Evolutionary conservation across 495 filamentous ascomycete genomes (phyloP).

Genomic region (Penicillium tannophilum): DNA sequence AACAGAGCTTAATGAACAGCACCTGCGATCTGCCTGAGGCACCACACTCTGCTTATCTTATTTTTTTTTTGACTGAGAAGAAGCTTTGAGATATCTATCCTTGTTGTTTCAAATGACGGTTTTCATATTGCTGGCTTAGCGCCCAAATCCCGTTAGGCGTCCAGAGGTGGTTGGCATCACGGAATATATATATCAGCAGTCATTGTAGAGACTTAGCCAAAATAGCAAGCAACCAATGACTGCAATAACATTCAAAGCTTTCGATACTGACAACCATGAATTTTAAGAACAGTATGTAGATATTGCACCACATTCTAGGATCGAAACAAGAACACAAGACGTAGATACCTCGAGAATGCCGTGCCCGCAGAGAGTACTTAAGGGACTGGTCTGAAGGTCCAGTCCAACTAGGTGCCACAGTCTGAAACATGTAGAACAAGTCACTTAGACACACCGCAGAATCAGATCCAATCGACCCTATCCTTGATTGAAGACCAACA

Average conservation of each 20-base stretch:
- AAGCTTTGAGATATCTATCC: not conserved
- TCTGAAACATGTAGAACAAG: not conserved
- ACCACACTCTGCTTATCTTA: not conserved
- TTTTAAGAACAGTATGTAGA: too few species aligned
- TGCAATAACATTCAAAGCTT: too few species aligned
- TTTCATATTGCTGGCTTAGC: not conserved
- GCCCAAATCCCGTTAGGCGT: not conserved
- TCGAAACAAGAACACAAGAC: too few species aligned
- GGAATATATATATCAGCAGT: not conserved
- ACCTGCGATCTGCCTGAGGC: not conserved
- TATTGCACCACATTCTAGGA: too few species aligned
- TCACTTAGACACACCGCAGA: not conserved
- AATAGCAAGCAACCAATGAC: too few species aligned
- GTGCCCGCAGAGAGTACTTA: too few species aligned
- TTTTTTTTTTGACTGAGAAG: not conserved
- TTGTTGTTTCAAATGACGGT: too few species aligned
- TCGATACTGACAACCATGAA: too few species aligned
- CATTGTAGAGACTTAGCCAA: too few species aligned
- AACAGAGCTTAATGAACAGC: conserved; percentile 2
- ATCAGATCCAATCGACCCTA: not conserved
- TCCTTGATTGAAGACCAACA: not conserved
- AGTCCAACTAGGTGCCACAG: too few species aligned
- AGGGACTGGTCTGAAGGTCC: too few species aligned
- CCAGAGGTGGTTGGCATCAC: not conserved
- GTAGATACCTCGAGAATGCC: too few species aligned